Evolutionary conservation across 768 basidiomycete genomes (phyloP), one percentile per base, ranked within the genome.

Genomic region (Hypholoma sublateritium): DNA sequence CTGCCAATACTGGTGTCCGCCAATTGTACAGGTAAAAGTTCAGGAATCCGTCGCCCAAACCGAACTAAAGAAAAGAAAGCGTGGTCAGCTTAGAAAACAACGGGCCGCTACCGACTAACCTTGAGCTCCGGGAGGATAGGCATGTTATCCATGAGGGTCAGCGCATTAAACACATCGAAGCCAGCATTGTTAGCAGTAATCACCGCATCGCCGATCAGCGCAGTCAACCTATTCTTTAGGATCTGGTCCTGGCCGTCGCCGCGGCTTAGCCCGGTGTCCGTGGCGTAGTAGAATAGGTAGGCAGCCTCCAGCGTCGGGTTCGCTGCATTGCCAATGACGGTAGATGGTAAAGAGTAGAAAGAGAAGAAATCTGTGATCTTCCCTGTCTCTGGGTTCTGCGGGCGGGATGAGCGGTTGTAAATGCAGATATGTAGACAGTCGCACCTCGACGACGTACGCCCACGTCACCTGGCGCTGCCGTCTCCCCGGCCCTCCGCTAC

Each of bases 11-110:
- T 13, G 84, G 74, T 12, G 93, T 95, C 58, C 89, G 81, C 93
- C 95, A 99, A 72, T 99, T 99, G 76, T 97, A 98, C 56, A 95
- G 70, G 69, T 95, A 95, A 69, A 85, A 96, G 71, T 95, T 92
- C 51, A 99, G 80, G 70, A 88, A 82, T 1, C 97, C 97, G 67
- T 96, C 92, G 4, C 94, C 96, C 11, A 79, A 74, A n/a, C 93
- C 96, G 67, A 98, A 98, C 95, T 96, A 59, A 13, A 5, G 28
- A 17, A 19, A 9, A 44, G 42, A n/a, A n/a, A 62, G 37, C 19
- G 19, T 28, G 54, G 37, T 51, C 21, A 54, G 41, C 59, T 28
- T 43, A 52, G 9, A 51, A 3, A 55, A 7, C 25, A 22, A 22
- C 36, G 21, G 19, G 9, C 22, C 22, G 7, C 53, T 8, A 34